phyloP scores from a whole-genome alignment of 805 yeast species.

The Metschnikowia santaceciliae region DNA sequence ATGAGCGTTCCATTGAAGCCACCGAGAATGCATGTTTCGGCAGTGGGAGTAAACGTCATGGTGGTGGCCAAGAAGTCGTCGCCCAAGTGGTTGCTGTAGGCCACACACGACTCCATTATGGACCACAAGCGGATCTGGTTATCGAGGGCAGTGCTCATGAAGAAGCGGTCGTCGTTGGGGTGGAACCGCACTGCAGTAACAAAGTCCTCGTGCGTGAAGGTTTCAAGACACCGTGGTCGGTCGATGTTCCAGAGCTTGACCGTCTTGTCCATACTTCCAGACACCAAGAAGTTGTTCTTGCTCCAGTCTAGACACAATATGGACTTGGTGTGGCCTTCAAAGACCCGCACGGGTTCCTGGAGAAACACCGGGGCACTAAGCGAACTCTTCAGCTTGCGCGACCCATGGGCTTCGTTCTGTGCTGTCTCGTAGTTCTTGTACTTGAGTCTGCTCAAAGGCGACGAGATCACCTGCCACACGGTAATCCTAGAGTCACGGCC shows the following conservation, averaged over 20 bases:
- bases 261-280: constrained; percentile 83
- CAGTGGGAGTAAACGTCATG: constrained; percentile 63
- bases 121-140: constrained; percentile 79
- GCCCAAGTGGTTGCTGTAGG: constrained; percentile 48
- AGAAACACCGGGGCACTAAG: constrained; percentile 76
- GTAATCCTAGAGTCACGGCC: constrained; percentile 68
- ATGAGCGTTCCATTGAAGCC: constrained; percentile 72
- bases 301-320: constrained; percentile 85
- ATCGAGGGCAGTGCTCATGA: constrained; percentile 77
- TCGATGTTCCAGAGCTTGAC: constrained; percentile 84
- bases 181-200: constrained; percentile 79
- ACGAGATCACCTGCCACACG: constrained; percentile 76
- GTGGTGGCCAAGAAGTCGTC: constrained; percentile 72
- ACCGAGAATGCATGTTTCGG: constrained; percentile 62
- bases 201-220: constrained; percentile 72
- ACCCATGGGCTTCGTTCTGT: constrained; percentile 10
- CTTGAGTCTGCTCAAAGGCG: constrained; percentile 64
- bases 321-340: constrained; percentile 65
- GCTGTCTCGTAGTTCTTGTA: constrained; percentile 22
- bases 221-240: constrained; percentile 54
- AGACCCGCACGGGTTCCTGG: constrained; percentile 55
- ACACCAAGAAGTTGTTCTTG: constrained; percentile 70
- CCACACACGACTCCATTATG: constrained; percentile 64
- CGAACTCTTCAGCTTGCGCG: constrained; percentile 18
- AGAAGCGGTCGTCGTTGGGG: constrained; percentile 83